Evolutionary conservation across 169 alveolate genomes (phyloP).

Genomic region (Eimeria mitis): DNA sequence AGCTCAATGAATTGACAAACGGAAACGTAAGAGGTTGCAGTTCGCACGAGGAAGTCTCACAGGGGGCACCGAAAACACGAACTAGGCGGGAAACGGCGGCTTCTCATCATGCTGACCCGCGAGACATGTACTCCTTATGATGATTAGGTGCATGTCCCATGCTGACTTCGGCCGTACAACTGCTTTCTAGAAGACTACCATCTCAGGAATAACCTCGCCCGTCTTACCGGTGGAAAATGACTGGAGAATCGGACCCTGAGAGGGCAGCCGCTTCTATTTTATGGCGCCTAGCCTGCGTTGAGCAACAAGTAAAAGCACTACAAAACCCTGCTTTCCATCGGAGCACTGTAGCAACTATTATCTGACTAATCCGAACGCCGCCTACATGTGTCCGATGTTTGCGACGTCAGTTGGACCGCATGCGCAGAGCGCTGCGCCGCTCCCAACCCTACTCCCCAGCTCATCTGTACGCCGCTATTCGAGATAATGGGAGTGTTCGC

Average conservation of each 20-base stretch:
- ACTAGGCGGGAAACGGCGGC: background rate
- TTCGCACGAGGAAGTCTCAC: background rate
- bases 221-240: conserved; percentile 11
- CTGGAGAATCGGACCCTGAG: conserved; percentile 32
- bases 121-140: background rate
- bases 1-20: background rate
- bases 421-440: conserved; percentile 66
- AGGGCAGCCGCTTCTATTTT: conserved; percentile 50
- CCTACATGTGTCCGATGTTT: background rate
- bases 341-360: background rate
- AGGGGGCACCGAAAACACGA: background rate
- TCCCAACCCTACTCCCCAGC: conserved; percentile 72
- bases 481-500: conserved; percentile 64
- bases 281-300: conserved; percentile 60
- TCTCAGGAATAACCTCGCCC: background rate
- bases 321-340: background rate
- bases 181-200: background rate
- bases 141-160: background rate
- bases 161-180: background rate
- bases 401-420: conserved; percentile 56
- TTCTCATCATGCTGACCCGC: background rate
- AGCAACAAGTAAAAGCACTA: conserved; percentile 5
- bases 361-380: background rate
- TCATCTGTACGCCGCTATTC: conserved; percentile 69
- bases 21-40: background rate